phyloP scores from a whole-genome alignment of 176 grass and related monocot species.

The Bolboschoenus planiculmis region DNA sequence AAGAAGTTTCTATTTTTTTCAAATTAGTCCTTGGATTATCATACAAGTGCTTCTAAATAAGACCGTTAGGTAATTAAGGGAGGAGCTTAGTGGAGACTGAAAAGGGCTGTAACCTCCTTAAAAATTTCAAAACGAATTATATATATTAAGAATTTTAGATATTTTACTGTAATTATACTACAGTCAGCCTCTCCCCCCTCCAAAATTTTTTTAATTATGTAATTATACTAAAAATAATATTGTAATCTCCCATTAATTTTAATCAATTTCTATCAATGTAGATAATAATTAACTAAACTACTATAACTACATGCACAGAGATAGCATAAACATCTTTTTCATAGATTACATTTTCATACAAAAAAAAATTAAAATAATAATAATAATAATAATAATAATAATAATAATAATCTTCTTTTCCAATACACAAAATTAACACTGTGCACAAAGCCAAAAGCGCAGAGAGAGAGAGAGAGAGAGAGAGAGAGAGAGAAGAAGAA shows the following conservation, averaged over 20 bases:
- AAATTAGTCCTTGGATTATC: background rate
- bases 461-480: background rate
- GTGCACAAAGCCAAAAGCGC: constrained; percentile 24
- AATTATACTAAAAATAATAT: too few species aligned
- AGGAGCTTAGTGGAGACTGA: too few species aligned
- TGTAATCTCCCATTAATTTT: too few species aligned
- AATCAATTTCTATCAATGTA: too few species aligned
- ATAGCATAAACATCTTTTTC: background rate
- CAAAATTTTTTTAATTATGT: too few species aligned
- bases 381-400: background rate
- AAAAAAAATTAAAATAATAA: background rate
- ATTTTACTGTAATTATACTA: too few species aligned
- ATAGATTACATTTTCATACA: constrained; percentile 10
- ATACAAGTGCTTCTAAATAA: background rate
- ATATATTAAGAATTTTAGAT: too few species aligned
- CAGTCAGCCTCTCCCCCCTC: too few species aligned
- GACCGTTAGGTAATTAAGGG: background rate
- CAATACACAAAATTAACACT: constrained; percentile 19
- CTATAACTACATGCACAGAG: constrained; percentile 10
- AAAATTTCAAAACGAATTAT: too few species aligned
- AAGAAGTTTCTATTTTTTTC: background rate
- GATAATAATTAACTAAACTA: background rate
- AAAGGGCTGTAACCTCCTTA: too few species aligned
- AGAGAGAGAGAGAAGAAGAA: background rate
- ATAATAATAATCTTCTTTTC: constrained; percentile 4